phyloP scores from a whole-genome alignment of 768 basidiomycete genomes.

The Tulasnella sp. region DNA sequence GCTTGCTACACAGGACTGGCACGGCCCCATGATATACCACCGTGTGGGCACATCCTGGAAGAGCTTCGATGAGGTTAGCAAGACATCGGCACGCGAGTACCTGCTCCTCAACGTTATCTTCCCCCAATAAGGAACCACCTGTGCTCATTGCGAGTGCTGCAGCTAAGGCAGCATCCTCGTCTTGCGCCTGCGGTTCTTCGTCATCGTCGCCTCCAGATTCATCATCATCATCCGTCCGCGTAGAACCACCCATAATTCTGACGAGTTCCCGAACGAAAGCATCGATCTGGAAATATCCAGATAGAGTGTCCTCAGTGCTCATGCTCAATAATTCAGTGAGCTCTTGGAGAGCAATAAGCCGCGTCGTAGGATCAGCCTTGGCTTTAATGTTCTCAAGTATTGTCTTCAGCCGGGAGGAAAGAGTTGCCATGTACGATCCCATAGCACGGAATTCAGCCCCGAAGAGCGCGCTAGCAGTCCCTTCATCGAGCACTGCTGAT shows the following conservation, averaged over 20 bases:
- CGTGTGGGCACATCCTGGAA: constrained; percentile 93
- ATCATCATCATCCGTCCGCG: constrained; percentile 15
- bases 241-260: constrained; percentile 54
- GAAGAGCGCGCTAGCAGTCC: constrained; percentile 27
- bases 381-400: constrained; percentile 82
- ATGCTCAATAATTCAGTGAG: constrained; percentile 89
- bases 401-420: constrained; percentile 76
- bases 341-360: constrained; percentile 84
- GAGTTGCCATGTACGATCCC: constrained; percentile 85
- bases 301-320: constrained; percentile 92
- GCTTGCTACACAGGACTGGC: constrained; percentile 90
- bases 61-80: constrained; percentile 97
- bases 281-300: constrained; percentile 91
- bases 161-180: constrained; percentile 80
- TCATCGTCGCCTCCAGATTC: constrained; percentile 19
- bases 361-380: constrained; percentile 70
- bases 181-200: constrained; percentile 27
- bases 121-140: constrained; percentile 54
- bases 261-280: constrained; percentile 86
- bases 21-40: constrained; percentile 98
- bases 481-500: constrained; percentile 18
- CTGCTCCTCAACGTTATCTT: constrained; percentile 73
- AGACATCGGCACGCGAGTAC: constrained; percentile 92
- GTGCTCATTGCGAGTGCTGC: constrained; percentile 73
- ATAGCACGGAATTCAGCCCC: constrained; percentile 72